A percentile compares a stretch with the other conserved stretches of the same genome.
Conservation (phyloP, 2,329 filamentous ascomycete genomes). For the Aspergillus sclerotialis region DNA sequence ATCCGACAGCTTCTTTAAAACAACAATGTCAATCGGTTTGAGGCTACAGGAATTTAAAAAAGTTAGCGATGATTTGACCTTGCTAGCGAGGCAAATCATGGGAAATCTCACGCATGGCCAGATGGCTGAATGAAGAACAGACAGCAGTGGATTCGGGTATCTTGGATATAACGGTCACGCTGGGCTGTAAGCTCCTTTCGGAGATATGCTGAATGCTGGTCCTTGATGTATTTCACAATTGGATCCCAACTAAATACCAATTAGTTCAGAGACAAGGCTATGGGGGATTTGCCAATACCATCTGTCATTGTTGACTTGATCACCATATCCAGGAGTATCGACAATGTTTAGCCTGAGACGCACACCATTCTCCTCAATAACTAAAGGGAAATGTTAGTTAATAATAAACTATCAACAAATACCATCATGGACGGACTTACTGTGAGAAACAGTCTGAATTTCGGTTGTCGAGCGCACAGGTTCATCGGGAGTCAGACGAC, state of each 20-base stretch:
- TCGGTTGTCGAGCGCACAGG: conserved; percentile 91
- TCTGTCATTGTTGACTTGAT: conserved; percentile 99
- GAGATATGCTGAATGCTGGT: conserved; percentile 98
- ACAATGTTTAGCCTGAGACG: conserved; percentile 97
- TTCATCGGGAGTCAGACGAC: conserved; percentile 86
- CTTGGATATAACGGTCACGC: conserved; percentile 97
- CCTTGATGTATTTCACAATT: conserved; percentile 99
- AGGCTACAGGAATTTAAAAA: conserved; percentile 41
- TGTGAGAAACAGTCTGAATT: conserved; percentile 95
- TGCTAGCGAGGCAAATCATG: neutral
- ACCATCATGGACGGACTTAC: conserved; percentile 35
- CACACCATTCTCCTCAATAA: conserved; percentile 99
- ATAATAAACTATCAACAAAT: neutral
- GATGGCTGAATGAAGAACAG: conserved; percentile 99
- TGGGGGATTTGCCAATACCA: conserved; percentile 59
- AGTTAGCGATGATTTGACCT: neutral
- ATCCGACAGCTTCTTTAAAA: conserved; percentile 98
- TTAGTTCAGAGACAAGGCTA: no score
- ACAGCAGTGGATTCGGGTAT: conserved; percentile 98
- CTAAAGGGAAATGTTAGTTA: conserved; percentile 22
- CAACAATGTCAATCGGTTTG: conserved; percentile 98
- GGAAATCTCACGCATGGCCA: conserved; percentile 63
- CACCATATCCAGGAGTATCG: conserved; percentile 95
- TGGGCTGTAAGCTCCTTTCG: conserved; percentile 99
- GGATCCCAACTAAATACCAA: conserved; percentile 69